Percentiles rank a stretch among this genome's conserved stretches.
Conservation (phyloP, 225 moss, liverwort and hornwort species). For the Lunularia cruciata region DNA sequence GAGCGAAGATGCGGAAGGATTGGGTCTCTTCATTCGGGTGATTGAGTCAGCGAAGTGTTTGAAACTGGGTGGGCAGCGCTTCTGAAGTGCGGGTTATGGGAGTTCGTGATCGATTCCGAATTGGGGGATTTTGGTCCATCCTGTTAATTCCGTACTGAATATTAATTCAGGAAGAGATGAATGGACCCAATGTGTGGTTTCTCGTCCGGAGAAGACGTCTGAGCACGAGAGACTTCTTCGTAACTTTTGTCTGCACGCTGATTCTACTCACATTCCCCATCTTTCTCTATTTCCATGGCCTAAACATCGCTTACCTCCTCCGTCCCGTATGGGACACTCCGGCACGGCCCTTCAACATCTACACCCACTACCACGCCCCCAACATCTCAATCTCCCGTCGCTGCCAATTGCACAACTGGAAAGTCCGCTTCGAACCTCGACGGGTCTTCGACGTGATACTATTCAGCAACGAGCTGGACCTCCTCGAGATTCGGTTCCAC, state of each 20-base stretch:
- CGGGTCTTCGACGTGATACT: conserved; percentile 77
- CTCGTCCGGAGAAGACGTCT: background rate
- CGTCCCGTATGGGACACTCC: conserved; percentile 78
- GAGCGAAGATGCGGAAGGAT: too few relatives aligned
- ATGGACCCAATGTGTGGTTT: background rate
- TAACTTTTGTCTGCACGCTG: background rate
- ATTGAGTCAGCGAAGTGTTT: too few relatives aligned
- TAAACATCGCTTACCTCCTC: conserved; percentile 53
- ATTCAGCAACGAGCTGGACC: conserved; percentile 81
- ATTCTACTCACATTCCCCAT: background rate
- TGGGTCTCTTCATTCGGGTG: too few relatives aligned
- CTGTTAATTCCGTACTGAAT: too few relatives aligned
- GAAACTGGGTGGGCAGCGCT: too few relatives aligned
- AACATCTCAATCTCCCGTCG: conserved; percentile 49
- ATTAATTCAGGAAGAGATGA: background rate
- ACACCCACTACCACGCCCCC: conserved; percentile 65
- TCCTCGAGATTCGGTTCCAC: conserved; percentile 67
- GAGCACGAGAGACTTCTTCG: background rate
- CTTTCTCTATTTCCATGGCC: conserved; percentile 32
- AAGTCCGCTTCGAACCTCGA: conserved; percentile 48
- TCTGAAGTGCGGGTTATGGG: too few relatives aligned
- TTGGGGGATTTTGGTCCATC: too few relatives aligned
- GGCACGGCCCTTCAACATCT: conserved; percentile 49
- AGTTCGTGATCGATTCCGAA: too few relatives aligned
- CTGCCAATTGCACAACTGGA: conserved; percentile 76